These are phyloP conservation scores for Fusarium subtropicale DNA, from an alignment of 2,329 filamentous ascomycete species.

Conservation along the genomic window DNA sequence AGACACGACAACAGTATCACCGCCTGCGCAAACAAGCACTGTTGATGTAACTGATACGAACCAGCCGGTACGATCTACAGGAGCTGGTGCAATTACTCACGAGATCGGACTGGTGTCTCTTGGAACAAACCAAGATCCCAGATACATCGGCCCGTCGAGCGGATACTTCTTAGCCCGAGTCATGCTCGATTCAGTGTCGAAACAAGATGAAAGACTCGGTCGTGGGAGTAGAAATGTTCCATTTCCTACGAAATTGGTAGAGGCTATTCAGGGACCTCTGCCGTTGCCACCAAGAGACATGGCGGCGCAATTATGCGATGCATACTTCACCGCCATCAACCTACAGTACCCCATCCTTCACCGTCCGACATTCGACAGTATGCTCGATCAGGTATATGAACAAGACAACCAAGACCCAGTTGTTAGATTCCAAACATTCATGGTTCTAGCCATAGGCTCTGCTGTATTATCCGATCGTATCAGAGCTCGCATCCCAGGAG, in stretches of 20 bases:
- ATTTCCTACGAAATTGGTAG: slow-evolving; percentile 48
- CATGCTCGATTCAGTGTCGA: slow-evolving; percentile 56
- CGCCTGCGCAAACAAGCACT: background rate
- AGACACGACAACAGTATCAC: slow-evolving; percentile 1
- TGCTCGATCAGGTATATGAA: slow-evolving; percentile 54
- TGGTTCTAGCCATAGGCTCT: slow-evolving; percentile 64
- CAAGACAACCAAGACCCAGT: slow-evolving; percentile 47
- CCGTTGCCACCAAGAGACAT: slow-evolving; percentile 50
- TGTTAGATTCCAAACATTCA: slow-evolving; percentile 61
- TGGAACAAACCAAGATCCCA: slow-evolving; percentile 58
- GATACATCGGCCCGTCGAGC: slow-evolving; percentile 67
- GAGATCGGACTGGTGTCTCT: slow-evolving; percentile 66
- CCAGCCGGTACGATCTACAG: slow-evolving; percentile 31
- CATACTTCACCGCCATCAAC: slow-evolving; percentile 63
- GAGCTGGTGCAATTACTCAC: slow-evolving; percentile 54
- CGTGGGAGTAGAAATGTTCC: slow-evolving; percentile 16
- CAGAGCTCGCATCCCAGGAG: slow-evolving; percentile 58
- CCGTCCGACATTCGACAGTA: slow-evolving; percentile 55
- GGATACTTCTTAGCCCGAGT: slow-evolving; percentile 65
- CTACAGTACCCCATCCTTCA: slow-evolving; percentile 63
- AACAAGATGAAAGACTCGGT: slow-evolving; percentile 29
- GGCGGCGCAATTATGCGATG: slow-evolving; percentile 56
- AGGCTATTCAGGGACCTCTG: slow-evolving; percentile 50
- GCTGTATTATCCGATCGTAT: slow-evolving; percentile 58
- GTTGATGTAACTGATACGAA: rapidly evolving